These are phyloP conservation scores for Brachypodium distachyon DNA, from an alignment of 202 grass and related monocot genomes.

Conservation along the genomic window DNA sequence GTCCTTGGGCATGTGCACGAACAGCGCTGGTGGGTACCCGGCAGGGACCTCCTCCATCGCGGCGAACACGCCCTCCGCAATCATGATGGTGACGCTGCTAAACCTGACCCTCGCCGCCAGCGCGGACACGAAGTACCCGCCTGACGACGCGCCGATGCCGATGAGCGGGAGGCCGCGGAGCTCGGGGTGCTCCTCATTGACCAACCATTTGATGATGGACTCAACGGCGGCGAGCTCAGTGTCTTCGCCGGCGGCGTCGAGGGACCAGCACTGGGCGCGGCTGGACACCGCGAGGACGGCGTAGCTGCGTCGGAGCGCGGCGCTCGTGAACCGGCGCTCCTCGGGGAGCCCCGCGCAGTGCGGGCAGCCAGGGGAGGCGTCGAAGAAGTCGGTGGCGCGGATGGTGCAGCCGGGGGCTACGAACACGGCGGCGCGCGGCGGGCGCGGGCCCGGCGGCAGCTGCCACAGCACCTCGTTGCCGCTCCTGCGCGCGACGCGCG, in stretches of 20 bases:
- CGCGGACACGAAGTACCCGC: conserved; percentile 70
- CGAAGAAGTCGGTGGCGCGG: conserved; percentile 82
- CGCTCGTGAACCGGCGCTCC: conserved; percentile 59
- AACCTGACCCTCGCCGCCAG: conserved; percentile 59
- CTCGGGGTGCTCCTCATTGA: conserved; percentile 31
- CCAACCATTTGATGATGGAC: conserved; percentile 68
- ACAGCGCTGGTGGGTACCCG: conserved; percentile 69
- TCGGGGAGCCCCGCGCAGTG: conserved; percentile 71
- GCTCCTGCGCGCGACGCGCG: conserved; percentile 31
- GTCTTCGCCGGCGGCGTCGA: not conserved
- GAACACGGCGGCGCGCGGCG: conserved; percentile 51
- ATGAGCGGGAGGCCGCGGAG: conserved; percentile 49
- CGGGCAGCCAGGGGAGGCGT: conserved; percentile 51
- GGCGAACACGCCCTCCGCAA: conserved; percentile 66
- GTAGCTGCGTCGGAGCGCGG: conserved; percentile 47
- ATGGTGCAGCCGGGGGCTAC: conserved; percentile 75
- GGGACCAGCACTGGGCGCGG: conserved; percentile 66
- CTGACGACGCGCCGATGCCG: conserved; percentile 72
- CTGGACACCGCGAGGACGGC: conserved; percentile 72
- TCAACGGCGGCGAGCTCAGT: conserved; percentile 52
- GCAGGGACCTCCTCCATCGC: conserved; percentile 25
- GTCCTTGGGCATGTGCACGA: conserved; percentile 91
- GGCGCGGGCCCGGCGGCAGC: conserved; percentile 25
- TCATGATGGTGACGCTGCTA: conserved; percentile 70
- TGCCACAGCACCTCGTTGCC: conserved; percentile 79